Evolutionary conservation across 176 grass and related monocot species (phyloP).

Genomic region (Oryza australiensis): DNA sequence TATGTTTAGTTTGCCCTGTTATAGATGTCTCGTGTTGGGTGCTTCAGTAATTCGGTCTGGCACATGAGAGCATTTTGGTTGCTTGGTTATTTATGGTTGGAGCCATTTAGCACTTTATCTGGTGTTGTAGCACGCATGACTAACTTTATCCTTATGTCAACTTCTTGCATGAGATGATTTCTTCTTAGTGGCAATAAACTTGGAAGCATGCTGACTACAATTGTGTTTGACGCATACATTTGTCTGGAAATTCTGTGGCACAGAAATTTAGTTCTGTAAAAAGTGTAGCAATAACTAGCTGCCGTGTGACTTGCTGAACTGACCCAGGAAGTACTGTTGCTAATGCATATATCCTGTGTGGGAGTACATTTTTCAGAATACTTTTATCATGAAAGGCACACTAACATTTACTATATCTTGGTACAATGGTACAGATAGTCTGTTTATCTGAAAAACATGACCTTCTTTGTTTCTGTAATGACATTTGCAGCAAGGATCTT

Average conservation of each 20-base stretch:
- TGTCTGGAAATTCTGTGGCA: neutral
- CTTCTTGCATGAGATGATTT: neutral
- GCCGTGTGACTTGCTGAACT: neutral
- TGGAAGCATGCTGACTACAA: neutral
- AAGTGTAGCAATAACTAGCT: neutral
- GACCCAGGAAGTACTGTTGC: neutral
- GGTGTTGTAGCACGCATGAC: neutral
- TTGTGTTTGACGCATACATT: neutral
- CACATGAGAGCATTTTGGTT: neutral
- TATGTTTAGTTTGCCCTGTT: neutral
- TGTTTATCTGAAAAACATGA: neutral
- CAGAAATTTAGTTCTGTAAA: neutral
- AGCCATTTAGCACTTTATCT: neutral
- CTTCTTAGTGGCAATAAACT: neutral
- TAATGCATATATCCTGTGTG: neutral
- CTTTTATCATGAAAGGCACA: neutral
- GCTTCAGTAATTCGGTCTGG: neutral
- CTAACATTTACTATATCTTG: neutral
- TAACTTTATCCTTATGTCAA: slow-evolving; percentile 8
- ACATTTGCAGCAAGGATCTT: neutral
- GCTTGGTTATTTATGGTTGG: neutral
- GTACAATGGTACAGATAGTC: neutral
- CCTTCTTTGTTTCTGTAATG: neutral
- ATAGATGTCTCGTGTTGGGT: neutral
- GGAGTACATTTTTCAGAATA: neutral